Conservation (phyloP, 2,329 filamentous ascomycete genomes). For the Aspergillus bombycis region DNA sequence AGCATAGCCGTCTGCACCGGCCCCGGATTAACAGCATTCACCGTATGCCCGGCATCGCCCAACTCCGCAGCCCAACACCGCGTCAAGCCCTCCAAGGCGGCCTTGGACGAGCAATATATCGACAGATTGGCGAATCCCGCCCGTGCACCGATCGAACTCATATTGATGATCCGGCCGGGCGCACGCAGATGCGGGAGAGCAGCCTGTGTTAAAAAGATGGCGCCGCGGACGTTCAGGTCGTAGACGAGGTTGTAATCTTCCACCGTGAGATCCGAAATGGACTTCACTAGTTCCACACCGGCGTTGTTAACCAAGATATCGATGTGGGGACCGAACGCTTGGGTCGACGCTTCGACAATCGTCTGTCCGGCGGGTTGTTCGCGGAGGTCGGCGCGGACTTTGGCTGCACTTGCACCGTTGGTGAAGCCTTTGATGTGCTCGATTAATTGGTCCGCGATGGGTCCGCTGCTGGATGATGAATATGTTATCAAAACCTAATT, state of each 20-base stretch:
- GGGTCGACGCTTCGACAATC: background rate
- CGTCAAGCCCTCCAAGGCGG: constrained; percentile 63
- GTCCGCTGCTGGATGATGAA: background rate
- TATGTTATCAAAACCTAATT: constrained; percentile 9
- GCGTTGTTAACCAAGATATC: constrained; percentile 16
- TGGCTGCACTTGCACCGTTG: background rate
- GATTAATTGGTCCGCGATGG: background rate
- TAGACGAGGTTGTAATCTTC: constrained; percentile 4
- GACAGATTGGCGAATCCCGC: constrained; percentile 50
- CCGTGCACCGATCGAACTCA: constrained; percentile 43
- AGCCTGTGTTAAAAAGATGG: constrained; percentile 10
- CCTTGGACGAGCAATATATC: constrained; percentile 62
- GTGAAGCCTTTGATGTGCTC: background rate
- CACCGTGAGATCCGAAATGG: background rate
- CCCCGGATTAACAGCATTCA: constrained; percentile 64
- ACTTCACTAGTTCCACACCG: background rate
- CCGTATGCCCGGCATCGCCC: constrained; percentile 59
- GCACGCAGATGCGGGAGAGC: constrained; percentile 8
- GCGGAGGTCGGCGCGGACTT: constrained; percentile 7
- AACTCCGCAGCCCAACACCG: constrained; percentile 63
- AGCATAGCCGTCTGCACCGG: constrained; percentile 63
- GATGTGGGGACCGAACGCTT: background rate
- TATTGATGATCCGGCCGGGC: constrained; percentile 7
- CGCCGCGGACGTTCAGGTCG: constrained; percentile 13
- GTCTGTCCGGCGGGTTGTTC: background rate